phyloP scores from a whole-genome alignment of 2,329 filamentous ascomycete species.

The Chrysoporthe puriensis region DNA sequence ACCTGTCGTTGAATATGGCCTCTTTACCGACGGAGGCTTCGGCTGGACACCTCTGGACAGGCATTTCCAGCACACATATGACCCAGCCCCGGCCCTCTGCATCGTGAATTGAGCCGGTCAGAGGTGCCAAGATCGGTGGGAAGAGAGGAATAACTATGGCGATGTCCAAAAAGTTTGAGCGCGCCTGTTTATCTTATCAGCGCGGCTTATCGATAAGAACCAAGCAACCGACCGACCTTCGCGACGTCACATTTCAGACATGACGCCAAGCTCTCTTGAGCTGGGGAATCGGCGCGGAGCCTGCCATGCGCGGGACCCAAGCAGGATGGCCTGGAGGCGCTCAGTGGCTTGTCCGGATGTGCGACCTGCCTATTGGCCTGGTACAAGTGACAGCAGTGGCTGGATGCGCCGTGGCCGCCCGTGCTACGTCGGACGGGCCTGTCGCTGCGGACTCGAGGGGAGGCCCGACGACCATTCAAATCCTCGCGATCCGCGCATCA shows the following conservation, averaged over 20 bases:
- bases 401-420: neutral
- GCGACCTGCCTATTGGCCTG: neutral
- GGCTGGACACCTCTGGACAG: constrained; percentile 19
- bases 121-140: neutral
- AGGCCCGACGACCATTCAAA: constrained; percentile 1
- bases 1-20: constrained; percentile 12
- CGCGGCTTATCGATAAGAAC: neutral
- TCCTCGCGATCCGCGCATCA: neutral
- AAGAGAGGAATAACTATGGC: neutral
- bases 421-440: constrained; percentile 3
- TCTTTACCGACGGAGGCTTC: constrained; percentile 5
- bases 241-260: constrained; percentile 1
- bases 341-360: neutral
- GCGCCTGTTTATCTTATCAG: constrained; percentile 2
- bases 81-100: constrained; percentile 33
- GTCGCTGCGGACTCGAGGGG: neutral
- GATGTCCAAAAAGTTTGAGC: constrained; percentile 7
- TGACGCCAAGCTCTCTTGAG: neutral
- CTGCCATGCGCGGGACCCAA: neutral
- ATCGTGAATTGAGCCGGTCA: constrained; percentile 35
- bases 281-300: neutral
- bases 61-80: constrained; percentile 42
- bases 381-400: constrained; percentile 20
- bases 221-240: neutral
- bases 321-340: neutral